Evolutionary conservation across 2,329 filamentous ascomycete species (phyloP).

Genomic region (Pseudocercospora fuligena): DNA sequence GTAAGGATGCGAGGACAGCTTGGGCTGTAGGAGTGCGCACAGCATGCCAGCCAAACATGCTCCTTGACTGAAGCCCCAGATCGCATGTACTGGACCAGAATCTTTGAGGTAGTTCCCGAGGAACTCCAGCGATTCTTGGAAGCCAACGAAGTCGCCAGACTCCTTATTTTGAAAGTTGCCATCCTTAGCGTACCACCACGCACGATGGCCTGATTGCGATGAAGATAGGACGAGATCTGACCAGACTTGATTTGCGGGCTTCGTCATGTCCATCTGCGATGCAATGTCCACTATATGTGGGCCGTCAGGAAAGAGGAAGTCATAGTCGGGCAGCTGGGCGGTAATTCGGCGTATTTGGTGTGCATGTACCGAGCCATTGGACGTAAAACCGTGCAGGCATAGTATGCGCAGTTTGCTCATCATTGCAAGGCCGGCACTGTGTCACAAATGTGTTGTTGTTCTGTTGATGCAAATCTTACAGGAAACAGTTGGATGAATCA

Average conservation of each 20-base stretch:
- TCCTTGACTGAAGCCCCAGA: constrained; percentile 30
- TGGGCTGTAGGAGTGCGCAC: constrained; percentile 24
- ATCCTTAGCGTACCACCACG: constrained; percentile 31
- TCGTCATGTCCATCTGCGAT: constrained; percentile 24
- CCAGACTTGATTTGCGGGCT: constrained; percentile 26
- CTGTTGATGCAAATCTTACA: neutral
- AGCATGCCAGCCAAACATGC: constrained; percentile 31
- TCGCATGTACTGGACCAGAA: constrained; percentile 25
- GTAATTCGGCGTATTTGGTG: constrained; percentile 30
- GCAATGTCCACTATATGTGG: constrained; percentile 26
- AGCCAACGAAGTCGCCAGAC: constrained; percentile 25
- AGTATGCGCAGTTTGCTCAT: constrained; percentile 24
- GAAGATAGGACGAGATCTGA: constrained; percentile 25
- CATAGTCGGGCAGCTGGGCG: constrained; percentile 26
- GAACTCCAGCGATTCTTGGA: constrained; percentile 25
- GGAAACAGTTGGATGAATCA: neutral
- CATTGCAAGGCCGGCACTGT: neutral
- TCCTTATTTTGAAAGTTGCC: constrained; percentile 22
- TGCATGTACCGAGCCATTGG: constrained; percentile 28
- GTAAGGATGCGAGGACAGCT: constrained; percentile 15
- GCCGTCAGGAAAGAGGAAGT: constrained; percentile 31
- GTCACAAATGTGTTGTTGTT: neutral
- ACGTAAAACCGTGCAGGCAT: constrained; percentile 32
- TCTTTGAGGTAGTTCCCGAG: constrained; percentile 23
- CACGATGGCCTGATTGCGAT: constrained; percentile 24